A percentile compares a stretch with the other conserved stretches of the same genome.
These are phyloP conservation scores for Lasiodiplodia sp. DNA, from an alignment of 2,329 filamentous ascomycete species.

Conservation along the genomic window DNA sequence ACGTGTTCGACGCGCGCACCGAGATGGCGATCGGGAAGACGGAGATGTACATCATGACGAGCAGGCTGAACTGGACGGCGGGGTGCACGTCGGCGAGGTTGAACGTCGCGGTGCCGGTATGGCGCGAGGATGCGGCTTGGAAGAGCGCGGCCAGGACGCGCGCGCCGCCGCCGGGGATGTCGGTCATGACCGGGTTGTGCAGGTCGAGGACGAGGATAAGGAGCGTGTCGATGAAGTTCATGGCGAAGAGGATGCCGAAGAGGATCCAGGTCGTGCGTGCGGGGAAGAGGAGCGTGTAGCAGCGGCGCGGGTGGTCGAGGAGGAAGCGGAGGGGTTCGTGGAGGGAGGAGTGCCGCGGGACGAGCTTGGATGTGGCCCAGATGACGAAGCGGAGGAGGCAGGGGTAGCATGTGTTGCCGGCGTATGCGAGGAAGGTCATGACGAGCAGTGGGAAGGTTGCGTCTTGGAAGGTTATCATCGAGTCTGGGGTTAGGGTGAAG, in stretches of 20 bases:
- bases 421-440: conserved; percentile 58
- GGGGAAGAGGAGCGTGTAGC: conserved; percentile 69
- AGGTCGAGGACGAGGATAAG: conserved; percentile 46
- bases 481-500: conserved; percentile 63
- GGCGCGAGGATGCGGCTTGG: conserved; percentile 61
- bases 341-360: conserved; percentile 49
- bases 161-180: conserved; percentile 50
- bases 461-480: conserved; percentile 66
- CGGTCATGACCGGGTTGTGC: conserved; percentile 57
- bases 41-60: conserved; percentile 71
- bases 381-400: conserved; percentile 65
- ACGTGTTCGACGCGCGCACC: conserved; percentile 64
- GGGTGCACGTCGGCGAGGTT: conserved; percentile 57
- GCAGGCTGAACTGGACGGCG: conserved; percentile 63
- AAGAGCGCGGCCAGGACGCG: conserved; percentile 64
- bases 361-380: conserved; percentile 61
- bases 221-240: conserved; percentile 59
- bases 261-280: conserved; percentile 65
- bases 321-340: conserved; percentile 63
- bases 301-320: conserved; percentile 68
- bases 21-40: conserved; percentile 66
- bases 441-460: conserved; percentile 56
- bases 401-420: conserved; percentile 65
- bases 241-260: conserved; percentile 55
- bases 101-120: conserved; percentile 57